Conservation (phyloP, 352 stramenopile species). For the Phytophthora megakarya region DNA sequence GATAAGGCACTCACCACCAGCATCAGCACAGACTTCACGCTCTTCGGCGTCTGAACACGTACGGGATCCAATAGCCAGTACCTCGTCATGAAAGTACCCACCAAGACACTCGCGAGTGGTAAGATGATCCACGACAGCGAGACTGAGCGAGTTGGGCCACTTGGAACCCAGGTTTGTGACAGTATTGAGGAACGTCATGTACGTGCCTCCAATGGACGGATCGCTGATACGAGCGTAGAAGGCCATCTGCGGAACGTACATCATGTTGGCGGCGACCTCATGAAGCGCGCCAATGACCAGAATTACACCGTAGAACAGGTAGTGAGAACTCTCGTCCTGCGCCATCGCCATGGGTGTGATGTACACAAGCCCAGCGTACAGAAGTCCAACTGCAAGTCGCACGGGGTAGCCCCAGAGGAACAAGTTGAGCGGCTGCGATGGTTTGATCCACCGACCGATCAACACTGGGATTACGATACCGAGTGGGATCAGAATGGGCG, state of each 20-base stretch:
- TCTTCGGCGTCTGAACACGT: constrained; percentile 81
- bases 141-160: constrained; percentile 88
- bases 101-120: constrained; percentile 81
- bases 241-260: constrained; percentile 97
- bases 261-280: constrained; percentile 90
- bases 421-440: constrained; percentile 69
- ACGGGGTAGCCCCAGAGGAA: constrained; percentile 88
- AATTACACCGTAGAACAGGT: constrained; percentile 83
- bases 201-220: constrained; percentile 97
- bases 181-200: constrained; percentile 99
- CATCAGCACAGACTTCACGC: constrained; percentile 56
- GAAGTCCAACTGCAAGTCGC: constrained; percentile 77
- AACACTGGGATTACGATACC: constrained; percentile 90
- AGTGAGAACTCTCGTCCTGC: constrained; percentile 73
- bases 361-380: constrained; percentile 87
- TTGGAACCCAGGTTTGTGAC: constrained; percentile 98
- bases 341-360: constrained; percentile 80
- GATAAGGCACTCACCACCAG: constrained; percentile 75
- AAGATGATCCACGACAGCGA: constrained; percentile 81
- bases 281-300: constrained; percentile 71
- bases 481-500: constrained; percentile 86
- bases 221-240: constrained; percentile 99
- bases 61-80: constrained; percentile 73
- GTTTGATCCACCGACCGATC: constrained; percentile 75
- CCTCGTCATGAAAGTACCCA: constrained; percentile 68